Evolutionary conservation across 1,284 basidiomycete genomes (phyloP), one percentile per base, ranked within the genome.

Genomic region (Cystobasidiaceae sp.): DNA sequence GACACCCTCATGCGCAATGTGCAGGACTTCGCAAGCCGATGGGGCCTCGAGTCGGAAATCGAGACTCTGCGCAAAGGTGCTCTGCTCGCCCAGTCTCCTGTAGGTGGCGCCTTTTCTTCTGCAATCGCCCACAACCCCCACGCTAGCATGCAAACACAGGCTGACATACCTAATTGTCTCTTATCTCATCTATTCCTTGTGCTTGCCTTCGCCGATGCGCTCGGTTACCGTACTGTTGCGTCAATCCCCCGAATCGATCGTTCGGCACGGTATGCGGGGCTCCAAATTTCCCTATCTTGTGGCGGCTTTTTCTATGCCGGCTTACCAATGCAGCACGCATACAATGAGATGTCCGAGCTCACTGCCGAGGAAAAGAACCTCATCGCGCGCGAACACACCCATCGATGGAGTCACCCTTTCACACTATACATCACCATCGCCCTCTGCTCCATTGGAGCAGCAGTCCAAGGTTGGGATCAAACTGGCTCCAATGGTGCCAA

Each of bases 391-490:
- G 75, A 77, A 66, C 68, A 70, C 43, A 67, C 71, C 4, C 71
- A 76, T 68, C 41, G 70, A 33, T 60, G 63, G 63, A 52, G 55
- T 15, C 55, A 66, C 56, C 55, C 57, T 0, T 19, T 30, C 11
- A 56, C 68, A 1, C 67, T 76, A 9, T 77, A 75, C 65, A 51
- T 74, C 48, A 73, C 73, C 52, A 72, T 74, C 49, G 67, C 72
- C 43, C 69, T 71, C 50, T 75, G 74, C 70, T 74, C 73, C 41
- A 70, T 76, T 52, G 75, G 73, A 34, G 76, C 76, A 9, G 75
- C 74, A 11, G 71, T 72, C 9, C 75, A 77, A 56, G 82, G 82
- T 45, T 83, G 82, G 83, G 70, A 71, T 55, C 68, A 71, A 41
- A 70, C 68, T 33, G 68, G 68, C 15, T 56, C 56, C n/a, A 71